Evolutionary conservation across 352 stramenopile species (phyloP), one percentile per base, ranked within the genome.

Genomic region (Aphanomyces invadans): DNA sequence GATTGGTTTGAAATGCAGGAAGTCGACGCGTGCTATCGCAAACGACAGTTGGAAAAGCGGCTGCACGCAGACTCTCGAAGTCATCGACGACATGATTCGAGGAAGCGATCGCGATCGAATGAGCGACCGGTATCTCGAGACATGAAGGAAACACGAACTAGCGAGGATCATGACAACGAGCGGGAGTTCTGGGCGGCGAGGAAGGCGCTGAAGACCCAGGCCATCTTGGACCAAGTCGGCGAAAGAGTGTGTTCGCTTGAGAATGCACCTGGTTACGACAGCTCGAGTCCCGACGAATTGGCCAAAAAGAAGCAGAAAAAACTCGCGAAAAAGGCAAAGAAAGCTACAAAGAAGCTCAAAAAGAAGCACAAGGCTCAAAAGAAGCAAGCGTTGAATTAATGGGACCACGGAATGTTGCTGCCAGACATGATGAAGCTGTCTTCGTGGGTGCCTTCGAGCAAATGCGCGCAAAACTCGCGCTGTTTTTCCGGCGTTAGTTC

Each of bases 21-120:
- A 46, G 46, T 64, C 21, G 55, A 64, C 55, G 32, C 36, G 26
- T 64, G 55, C 39, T 64, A 49, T 17, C 55, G 55, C 17, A 49
- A 64, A 26, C 55, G 55, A 21, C 31, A 64, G 2, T 49, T 64
- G 21, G 55, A 64, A 25, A 9, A 21, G 17, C 45, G 52, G 23
- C 32, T 64, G 11, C 21, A 57, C 25, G 25, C 7, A 7, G 19
- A 52, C 44, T 19, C 44, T 26, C 7, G 44, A 36, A 4, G 26
- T 10, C 38, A 21, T 15, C 31, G 23, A 2, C 55, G 55, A 46
- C n/a, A 15, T 19, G 19, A 28, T 7, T 36, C 49, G 28, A 57
- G 25, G 11, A 28, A 57, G 28, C 49, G 49, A 15, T 61, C 55
- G 26, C 55, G 55, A 25, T 64, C 55, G 11, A 19, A 38, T 25